A percentile compares a stretch with the other conserved stretches of the same genome.
These are phyloP conservation scores for Arabis hirsuta DNA, from an alignment of 345 rosid species.

Conservation along the genomic window DNA sequence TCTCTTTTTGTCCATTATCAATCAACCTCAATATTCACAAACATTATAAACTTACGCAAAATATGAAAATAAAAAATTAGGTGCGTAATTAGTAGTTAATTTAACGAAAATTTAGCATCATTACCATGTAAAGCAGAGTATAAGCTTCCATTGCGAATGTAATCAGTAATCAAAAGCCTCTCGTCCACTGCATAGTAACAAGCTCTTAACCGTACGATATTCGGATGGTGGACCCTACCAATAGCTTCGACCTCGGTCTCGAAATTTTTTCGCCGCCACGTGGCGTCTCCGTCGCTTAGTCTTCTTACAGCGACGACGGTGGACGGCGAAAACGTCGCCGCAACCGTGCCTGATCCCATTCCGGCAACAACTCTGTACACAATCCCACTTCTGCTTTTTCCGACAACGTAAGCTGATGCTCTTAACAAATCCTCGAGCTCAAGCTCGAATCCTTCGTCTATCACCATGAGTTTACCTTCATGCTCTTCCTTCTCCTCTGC, in stretches of 20 bases:
- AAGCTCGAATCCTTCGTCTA: slow-evolving; percentile 80
- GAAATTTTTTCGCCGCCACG: slow-evolving; percentile 82
- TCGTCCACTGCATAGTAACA: slow-evolving; percentile 86
- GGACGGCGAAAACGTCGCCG: slow-evolving; percentile 33
- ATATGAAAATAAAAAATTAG: neutral
- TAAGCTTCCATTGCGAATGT: slow-evolving; percentile 76
- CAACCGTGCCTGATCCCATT: slow-evolving; percentile 56
- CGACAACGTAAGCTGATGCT: slow-evolving; percentile 93
- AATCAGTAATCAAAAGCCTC: slow-evolving; percentile 83
- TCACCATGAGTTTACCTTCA: slow-evolving; percentile 64
- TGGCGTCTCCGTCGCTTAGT: slow-evolving; percentile 73
- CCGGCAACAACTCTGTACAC: slow-evolving; percentile 82
- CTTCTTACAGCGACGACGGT: slow-evolving; percentile 82
- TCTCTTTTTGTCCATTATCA: neutral
- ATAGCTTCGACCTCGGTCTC: slow-evolving; percentile 81
- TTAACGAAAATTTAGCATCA: slow-evolving; percentile 1
- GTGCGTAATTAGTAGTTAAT: neutral
- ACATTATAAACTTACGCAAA: neutral
- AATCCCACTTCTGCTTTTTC: slow-evolving; percentile 86
- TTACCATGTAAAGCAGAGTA: slow-evolving; percentile 84
- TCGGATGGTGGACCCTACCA: slow-evolving; percentile 75
- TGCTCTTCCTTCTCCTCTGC: slow-evolving; percentile 51
- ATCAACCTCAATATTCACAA: slow-evolving; percentile 19
- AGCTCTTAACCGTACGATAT: slow-evolving; percentile 77
- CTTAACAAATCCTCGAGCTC: slow-evolving; percentile 89